Evolutionary conservation across 2,329 filamentous ascomycete genomes (phyloP).

Genomic region (Botrytis medusae): DNA sequence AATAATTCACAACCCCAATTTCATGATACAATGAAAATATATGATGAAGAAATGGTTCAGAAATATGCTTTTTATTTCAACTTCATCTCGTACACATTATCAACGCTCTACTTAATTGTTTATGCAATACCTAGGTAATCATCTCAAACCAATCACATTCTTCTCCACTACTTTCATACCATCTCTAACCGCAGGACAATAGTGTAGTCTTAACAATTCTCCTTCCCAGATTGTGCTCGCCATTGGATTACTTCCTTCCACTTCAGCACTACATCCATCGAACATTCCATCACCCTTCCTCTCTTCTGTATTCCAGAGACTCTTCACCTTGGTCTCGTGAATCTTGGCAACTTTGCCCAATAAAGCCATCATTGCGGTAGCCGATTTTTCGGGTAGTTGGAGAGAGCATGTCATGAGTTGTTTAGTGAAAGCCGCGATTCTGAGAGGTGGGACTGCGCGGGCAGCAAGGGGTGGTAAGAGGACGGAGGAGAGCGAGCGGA

Average conservation of each 20-base stretch:
- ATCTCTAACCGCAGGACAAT: conserved; percentile 81
- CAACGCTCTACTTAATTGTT: neutral
- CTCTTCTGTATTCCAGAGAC: conserved; percentile 95
- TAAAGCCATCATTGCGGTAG: conserved; percentile 75
- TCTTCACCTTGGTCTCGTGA: conserved; percentile 77
- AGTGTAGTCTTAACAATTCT: conserved; percentile 81
- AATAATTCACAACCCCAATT: neutral
- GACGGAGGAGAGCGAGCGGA: conserved; percentile 80
- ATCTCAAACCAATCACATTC: conserved; percentile 42
- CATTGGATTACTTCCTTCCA: conserved; percentile 88
- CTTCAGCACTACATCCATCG: conserved; percentile 67
- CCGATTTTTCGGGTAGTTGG: conserved; percentile 88
- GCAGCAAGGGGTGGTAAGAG: conserved; percentile 75
- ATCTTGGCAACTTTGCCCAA: conserved; percentile 76
- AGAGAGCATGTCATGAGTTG: conserved; percentile 79
- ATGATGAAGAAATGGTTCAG: neutral
- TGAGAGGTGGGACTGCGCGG: conserved; percentile 73
- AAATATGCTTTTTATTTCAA: conserved; percentile 14
- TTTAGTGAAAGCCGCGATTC: conserved; percentile 91
- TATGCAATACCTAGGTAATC: conserved; percentile 5
- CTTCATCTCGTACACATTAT: neutral
- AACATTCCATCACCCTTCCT: conserved; percentile 86
- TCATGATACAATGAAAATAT: neutral
- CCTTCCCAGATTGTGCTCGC: conserved; percentile 91
- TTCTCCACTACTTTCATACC: conserved; percentile 70